A percentile compares a stretch with the other conserved stretches of the same genome.
Conservation (phyloP, 257 asterid species). For the Gentiana dahurica region DNA sequence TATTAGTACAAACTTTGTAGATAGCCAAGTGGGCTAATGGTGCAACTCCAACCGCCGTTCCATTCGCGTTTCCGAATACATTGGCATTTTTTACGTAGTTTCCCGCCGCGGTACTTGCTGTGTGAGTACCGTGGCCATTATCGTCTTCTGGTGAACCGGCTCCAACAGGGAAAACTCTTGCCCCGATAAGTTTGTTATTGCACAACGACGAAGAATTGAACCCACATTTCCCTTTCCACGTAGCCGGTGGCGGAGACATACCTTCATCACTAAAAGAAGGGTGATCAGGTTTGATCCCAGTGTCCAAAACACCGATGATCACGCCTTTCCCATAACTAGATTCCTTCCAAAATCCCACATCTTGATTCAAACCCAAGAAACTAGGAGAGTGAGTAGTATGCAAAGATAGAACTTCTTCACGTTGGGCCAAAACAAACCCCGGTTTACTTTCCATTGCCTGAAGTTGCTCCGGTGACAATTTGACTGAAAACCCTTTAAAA, state of each 20-base stretch:
- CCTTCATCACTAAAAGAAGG: slow-evolving; percentile 10
- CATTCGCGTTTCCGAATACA: slow-evolving; percentile 63
- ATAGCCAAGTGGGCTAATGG: slow-evolving; percentile 84
- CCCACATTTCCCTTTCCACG: slow-evolving; percentile 10
- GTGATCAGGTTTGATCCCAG: slow-evolving; percentile 7
- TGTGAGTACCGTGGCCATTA: slow-evolving; percentile 92
- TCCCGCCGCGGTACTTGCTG: slow-evolving; percentile 87
- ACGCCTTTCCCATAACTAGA: slow-evolving; percentile 10
- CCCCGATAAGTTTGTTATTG: slow-evolving; percentile 81
- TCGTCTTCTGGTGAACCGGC: slow-evolving; percentile 63
- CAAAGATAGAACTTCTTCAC: background rate
- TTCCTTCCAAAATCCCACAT: background rate
- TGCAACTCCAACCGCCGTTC: slow-evolving; percentile 88
- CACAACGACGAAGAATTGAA: background rate
- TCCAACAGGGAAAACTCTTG: slow-evolving; percentile 65
- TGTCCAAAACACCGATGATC: slow-evolving; percentile 6
- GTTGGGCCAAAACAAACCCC: slow-evolving; percentile 19
- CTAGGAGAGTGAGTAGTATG: slow-evolving; percentile 16
- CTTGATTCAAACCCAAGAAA: slow-evolving; percentile 12
- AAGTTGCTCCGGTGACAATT: slow-evolving; percentile 10
- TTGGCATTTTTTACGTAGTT: slow-evolving; percentile 45
- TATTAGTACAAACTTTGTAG: slow-evolving; percentile 84
- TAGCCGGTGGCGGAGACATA: slow-evolving; percentile 10
- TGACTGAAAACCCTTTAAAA: slow-evolving; percentile 25
- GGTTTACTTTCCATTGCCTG: slow-evolving; percentile 11